Base-by-base conservation (phyloP, 208 protist species). In the Acanthamoeba royreba region DNA sequence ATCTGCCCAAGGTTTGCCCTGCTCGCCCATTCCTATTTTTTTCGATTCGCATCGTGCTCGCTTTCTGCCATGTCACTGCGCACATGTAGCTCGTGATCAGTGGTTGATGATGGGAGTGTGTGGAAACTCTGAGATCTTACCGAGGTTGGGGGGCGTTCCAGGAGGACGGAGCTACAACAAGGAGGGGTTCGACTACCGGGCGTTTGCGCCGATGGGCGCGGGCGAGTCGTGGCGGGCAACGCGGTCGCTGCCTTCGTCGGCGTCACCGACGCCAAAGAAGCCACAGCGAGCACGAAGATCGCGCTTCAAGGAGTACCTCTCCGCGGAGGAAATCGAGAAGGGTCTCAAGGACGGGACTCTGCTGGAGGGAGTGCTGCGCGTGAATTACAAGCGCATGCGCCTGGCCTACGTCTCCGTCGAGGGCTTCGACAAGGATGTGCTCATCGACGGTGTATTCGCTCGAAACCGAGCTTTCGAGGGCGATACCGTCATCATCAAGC, bases 381-480 rank as follows among this genome's bases (percentile, higher is more conserved):
- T 96, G 0, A 96, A 96, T 81, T 19, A 92, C 25, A 94, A 96
- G 45, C 90, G 77, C 28, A 90, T 83, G 40, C n/a, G 81, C 9
- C 63, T 95, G 33, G 95, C 94, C 17, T 96, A 96, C 52, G 91
- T 94, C 15, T 94, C 95, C 4, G 94, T 95, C 0, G 92, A 95
- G 33, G 95, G 95, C n/a, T 55, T 77, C 8, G 43, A 47, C 17
- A 66, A 92, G 49, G 95, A 96, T 52, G 43, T 94, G 4, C 95
- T 92, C 35, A 72, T 94, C 42, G 93, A 85, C 47, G 95, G 93
- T 28, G 2, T 95, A 17, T 77, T 66, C 25, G 47, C 83, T 25
- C 94, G 93, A 46, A 96, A 96, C 58, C 77, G 95, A 47, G 95
- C 93, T 17, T 96, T 96, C 38, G 49, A 95, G 22, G 87, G 93